Base-by-base conservation (phyloP, 169 alveolate species). In the Plasmodium cynomolgi region DNA sequence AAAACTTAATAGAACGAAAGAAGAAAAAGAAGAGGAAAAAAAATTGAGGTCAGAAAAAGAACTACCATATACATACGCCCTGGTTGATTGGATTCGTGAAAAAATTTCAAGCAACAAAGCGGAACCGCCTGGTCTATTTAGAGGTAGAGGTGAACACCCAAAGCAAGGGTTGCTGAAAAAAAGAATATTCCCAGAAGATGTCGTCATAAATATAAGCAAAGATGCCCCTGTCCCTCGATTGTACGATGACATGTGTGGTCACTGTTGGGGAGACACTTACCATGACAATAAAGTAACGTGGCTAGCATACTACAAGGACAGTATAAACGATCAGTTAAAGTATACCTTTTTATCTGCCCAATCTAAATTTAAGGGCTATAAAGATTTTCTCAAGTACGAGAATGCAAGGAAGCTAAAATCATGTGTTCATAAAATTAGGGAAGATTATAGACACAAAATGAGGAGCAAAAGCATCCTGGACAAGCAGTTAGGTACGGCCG, bases 61-160 rank as follows among this genome's bases (percentile, higher is more conserved):
- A 81, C 81, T 93, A 41, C 97, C 95, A 81, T 97, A 95, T 92
- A 97, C 98, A 13, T 96, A 96, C 84, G 98, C 97, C 20, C 77
- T 96, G 50, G 97, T 96, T 68, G 98, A 96, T 71, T 95, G 97
- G 97, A 95, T 96, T 50, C 93, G 98, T 26, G 99, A 98, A 95
- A 98, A 98, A 95, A 98, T 99, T 47, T 97, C 99, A 41, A 98
- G 98, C 93, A 96, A 96, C 88, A 95, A 98, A 80, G 98, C 99
- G 72, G 99, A 99, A 93, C 99, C 99, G 0, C 99, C 99, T 1
- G 99, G 99, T 20, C 97, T 99, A 50, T 99, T 99, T 96, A 98
- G 99, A 91, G 99, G 99, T 20, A 98, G 99, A 84, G 99, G 99
- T 29, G 99, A 99, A 81, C 99, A 99, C 92, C 99, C 99, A 33